Conservation (phyloP, 2,329 filamentous ascomycete genomes). For the Calonectria henricotiae region DNA sequence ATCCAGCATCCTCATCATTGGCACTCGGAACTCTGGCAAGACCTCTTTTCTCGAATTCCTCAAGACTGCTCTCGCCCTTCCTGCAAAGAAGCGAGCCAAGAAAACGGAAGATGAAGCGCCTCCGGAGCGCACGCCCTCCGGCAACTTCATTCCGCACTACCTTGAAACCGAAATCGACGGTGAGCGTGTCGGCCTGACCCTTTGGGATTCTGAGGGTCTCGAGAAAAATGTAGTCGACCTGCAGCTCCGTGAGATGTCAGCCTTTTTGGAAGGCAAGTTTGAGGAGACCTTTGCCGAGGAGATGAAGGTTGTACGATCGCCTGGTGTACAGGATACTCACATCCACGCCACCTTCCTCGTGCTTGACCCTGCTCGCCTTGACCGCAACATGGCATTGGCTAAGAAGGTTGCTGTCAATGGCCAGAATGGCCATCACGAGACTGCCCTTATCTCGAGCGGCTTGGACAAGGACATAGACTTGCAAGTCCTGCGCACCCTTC, state of each 20-base stretch:
- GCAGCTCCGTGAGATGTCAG: conserved; percentile 90
- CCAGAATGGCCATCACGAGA: conserved; percentile 64
- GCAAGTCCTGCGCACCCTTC: conserved; percentile 88
- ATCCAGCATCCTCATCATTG: conserved; percentile 88
- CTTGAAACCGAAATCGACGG: conserved; percentile 95
- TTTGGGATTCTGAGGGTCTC: conserved; percentile 97
- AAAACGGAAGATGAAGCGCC: conserved; percentile 74
- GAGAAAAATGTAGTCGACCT: conserved; percentile 97
- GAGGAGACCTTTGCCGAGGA: conserved; percentile 98
- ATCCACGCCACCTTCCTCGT: conserved; percentile 96
- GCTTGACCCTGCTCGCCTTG: conserved; percentile 89
- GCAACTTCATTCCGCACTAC: conserved; percentile 89
- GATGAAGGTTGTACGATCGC: conserved; percentile 95
- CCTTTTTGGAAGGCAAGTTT: conserved; percentile 97
- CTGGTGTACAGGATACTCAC: conserved; percentile 94
- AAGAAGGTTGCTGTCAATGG: conserved; percentile 71
- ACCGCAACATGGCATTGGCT: conserved; percentile 82
- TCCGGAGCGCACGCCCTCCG: conserved; percentile 69
- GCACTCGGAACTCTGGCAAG: conserved; percentile 90
- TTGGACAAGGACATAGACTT: conserved; percentile 93
- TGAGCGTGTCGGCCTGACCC: conserved; percentile 90
- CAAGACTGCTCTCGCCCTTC: conserved; percentile 86
- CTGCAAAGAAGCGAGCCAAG: conserved; percentile 81
- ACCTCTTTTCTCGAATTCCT: conserved; percentile 98
- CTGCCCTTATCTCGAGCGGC: conserved; percentile 72